A percentile compares a stretch with the other conserved stretches of the same genome.
Evolutionary conservation across 768 basidiomycete species (phyloP).

Genomic region (Rhizopogon sp.): DNA sequence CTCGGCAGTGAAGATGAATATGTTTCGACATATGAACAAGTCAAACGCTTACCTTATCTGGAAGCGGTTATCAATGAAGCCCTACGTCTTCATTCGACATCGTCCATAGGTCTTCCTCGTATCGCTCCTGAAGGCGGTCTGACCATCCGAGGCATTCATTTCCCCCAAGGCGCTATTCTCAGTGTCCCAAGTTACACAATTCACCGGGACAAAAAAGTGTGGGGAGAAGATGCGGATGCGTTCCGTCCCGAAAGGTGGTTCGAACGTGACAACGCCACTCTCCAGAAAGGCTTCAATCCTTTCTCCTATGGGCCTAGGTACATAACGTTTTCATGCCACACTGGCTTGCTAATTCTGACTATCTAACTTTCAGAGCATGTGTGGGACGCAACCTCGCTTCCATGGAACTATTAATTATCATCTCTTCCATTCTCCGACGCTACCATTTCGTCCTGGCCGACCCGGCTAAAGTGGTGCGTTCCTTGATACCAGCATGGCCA

Average conservation of each 20-base stretch:
- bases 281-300: slow-evolving; percentile 77
- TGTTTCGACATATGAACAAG: slow-evolving; percentile 58
- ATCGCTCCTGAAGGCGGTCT: slow-evolving; percentile 72
- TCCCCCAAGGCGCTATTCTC: slow-evolving; percentile 72
- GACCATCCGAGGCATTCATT: slow-evolving; percentile 43
- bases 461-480: slow-evolving; percentile 50
- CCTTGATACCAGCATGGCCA: background rate
- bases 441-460: slow-evolving; percentile 69
- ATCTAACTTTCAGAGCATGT: slow-evolving; percentile 50
- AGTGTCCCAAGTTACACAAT: slow-evolving; percentile 82
- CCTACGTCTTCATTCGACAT: slow-evolving; percentile 81
- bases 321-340: background rate
- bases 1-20: slow-evolving; percentile 55
- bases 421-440: slow-evolving; percentile 73
- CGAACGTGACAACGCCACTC: slow-evolving; percentile 53
- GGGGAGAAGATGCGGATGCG: slow-evolving; percentile 74
- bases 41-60: slow-evolving; percentile 74
- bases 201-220: slow-evolving; percentile 64
- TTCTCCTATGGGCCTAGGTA: slow-evolving; percentile 82
- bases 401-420: slow-evolving; percentile 75
- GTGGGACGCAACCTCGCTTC: slow-evolving; percentile 81
- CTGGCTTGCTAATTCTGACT: background rate
- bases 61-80: slow-evolving; percentile 87
- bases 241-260: slow-evolving; percentile 88
- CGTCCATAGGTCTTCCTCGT: slow-evolving; percentile 78